Percentiles rank a stretch among this genome's conserved stretches.
Evolutionary conservation across 257 asterid species (phyloP).

Genomic region (Przewalskia tangutica): DNA sequence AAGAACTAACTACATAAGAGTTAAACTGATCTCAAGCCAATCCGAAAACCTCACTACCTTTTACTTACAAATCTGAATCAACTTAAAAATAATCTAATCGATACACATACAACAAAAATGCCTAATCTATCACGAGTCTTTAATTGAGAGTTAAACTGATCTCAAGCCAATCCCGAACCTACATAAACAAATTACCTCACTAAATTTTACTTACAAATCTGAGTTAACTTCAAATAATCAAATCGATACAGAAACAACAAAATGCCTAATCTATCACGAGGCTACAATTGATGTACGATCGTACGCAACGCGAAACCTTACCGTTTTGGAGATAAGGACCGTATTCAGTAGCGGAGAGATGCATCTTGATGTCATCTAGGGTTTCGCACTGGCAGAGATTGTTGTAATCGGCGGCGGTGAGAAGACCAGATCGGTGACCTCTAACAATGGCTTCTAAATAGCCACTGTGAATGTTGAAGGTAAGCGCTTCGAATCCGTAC

Average conservation of each 20-base stretch:
- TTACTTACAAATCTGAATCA: not conserved
- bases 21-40: not conserved
- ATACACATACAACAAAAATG: not conserved
- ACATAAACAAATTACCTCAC: not conserved
- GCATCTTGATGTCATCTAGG: slow-evolving; percentile 90
- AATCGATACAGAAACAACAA: not conserved
- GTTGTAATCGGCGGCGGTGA: slow-evolving; percentile 88
- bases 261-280: no score
- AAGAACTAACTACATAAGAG: no score
- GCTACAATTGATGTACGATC: no score
- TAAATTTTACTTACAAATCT: not conserved
- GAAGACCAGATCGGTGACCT: slow-evolving; percentile 81
- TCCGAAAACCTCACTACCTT: not conserved
- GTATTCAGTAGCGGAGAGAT: slow-evolving; percentile 90
- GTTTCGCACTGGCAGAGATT: slow-evolving; percentile 88
- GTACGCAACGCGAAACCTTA: not conserved
- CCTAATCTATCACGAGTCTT: not conserved
- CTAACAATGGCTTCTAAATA: slow-evolving; percentile 90
- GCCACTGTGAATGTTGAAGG: slow-evolving; percentile 87
- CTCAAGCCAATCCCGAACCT: not conserved
- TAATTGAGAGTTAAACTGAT: not conserved
- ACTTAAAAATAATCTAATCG: not conserved
- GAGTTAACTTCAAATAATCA: not conserved
- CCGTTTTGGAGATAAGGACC: slow-evolving; percentile 91
- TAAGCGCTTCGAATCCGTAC: slow-evolving; percentile 95